These are phyloP conservation scores for Henckelia pumila DNA, from an alignment of 257 asterid genomes.

Conservation along the genomic window DNA sequence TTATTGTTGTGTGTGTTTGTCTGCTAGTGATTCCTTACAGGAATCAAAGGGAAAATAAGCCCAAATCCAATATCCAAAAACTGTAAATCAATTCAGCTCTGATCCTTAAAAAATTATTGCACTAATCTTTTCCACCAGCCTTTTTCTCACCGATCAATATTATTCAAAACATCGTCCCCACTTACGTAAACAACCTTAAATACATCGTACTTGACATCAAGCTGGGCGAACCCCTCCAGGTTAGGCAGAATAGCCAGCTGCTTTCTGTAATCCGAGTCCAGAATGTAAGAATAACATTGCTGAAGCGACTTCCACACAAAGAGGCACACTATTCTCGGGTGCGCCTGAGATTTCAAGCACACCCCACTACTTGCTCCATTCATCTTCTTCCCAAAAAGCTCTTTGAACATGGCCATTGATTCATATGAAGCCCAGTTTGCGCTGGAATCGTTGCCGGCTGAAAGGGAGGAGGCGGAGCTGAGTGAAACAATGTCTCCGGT, in stretches of 20 bases:
- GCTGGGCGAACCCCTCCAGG: conserved; percentile 40
- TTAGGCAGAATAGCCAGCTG: conserved; percentile 40
- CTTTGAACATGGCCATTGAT: conserved; percentile 47
- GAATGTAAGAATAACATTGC: conserved; percentile 42
- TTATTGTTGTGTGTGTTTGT: too few relatives aligned
- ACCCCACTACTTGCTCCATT: conserved; percentile 52
- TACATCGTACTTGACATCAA: conserved; percentile 57
- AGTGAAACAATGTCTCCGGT: conserved; percentile 51
- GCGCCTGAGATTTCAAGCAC: conserved; percentile 40
- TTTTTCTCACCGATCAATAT: too few relatives aligned
- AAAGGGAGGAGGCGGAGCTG: conserved; percentile 35
- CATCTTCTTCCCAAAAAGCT: conserved; percentile 47
- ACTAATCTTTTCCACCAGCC: too few relatives aligned
- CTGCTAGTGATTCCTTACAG: too few relatives aligned
- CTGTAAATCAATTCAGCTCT: too few relatives aligned
- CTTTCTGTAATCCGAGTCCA: conserved; percentile 43
- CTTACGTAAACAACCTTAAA: conserved; percentile 55
- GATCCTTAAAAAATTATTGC: too few relatives aligned
- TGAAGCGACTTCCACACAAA: conserved; percentile 63
- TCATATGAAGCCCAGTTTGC: conserved; percentile 36
- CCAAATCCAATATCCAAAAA: neutral
- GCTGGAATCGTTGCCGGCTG: conserved; percentile 11
- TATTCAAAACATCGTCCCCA: conserved; percentile 25
- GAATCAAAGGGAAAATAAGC: too few relatives aligned
- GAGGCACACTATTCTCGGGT: conserved; percentile 29